Evolutionary conservation across 352 stramenopile genomes (phyloP), one percentile per base, ranked within the genome.

Genomic region (Halophytophthora polymorphica): DNA sequence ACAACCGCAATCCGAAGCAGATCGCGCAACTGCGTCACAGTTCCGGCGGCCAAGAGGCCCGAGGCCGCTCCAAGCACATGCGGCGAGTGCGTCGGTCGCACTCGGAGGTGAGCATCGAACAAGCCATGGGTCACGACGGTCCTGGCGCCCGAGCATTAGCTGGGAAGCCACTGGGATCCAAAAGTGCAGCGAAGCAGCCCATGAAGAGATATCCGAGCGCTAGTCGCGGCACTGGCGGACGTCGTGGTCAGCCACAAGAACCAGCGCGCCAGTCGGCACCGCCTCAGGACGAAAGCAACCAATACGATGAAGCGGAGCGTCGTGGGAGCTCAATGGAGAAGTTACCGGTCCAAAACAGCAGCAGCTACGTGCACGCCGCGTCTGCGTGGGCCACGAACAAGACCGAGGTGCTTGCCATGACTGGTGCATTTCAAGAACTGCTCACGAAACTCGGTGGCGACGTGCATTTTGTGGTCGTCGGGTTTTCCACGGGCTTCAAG

Each of bases 401-500:
- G 43, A 89, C 67, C 3, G 82, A 90, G 52, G 72, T 69, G 38
- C 62, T 88, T 15, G 84, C 84, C 0, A 79, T 93, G 66, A 90
- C 77, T 22, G 74, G 69, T 5, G 82, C 82, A 5, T 92, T 90
- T 52, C 72, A 88, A 28, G 84, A 95, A 44, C 62, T 95, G 18
- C 48, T 93, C 21, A 88, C 69, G 29, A 90, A 91, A 57, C 77
- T 95, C 31, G 61, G 71, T 21, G 82, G 78, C 28, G 73, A 88
- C 33, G 76, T 93, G 5, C 80, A 93, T 55, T 95, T 95, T 51
- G 61, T 95, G 19, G 84, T 95, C 12, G 76, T 95, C 12, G 83
- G 82, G 0, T 95, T 92, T 53, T 93, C 84, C 1, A 92, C 83
- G 2, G 80, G 79, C 7, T 95, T 92, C 52, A 80, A 83, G 17